Percentiles rank a stretch among this genome's conserved stretches.
phyloP scores from a whole-genome alignment of 2,329 filamentous ascomycete genomes.

The Hymenoscyphus fructigenus region DNA sequence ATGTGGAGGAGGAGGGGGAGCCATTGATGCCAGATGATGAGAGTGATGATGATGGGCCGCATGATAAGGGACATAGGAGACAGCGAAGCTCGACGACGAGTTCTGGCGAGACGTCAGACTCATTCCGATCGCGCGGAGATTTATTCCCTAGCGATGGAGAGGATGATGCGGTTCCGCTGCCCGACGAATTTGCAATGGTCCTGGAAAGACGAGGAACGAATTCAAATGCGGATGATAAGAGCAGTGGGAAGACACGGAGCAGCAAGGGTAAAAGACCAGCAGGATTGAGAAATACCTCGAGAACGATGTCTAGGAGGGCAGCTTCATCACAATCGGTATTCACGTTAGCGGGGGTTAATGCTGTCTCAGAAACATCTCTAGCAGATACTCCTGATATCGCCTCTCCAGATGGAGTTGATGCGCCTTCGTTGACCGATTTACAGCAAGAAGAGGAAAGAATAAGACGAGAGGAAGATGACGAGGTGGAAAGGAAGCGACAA shows the following conservation, averaged over 20 bases:
- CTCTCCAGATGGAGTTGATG: slow-evolving; percentile 40
- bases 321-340: slow-evolving; percentile 31
- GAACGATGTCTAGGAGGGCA: slow-evolving; percentile 52
- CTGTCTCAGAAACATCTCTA: slow-evolving; percentile 30
- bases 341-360: slow-evolving; percentile 20
- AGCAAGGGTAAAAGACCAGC: slow-evolving; percentile 57
- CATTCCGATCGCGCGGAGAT: slow-evolving; percentile 83
- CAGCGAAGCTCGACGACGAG: slow-evolving; percentile 76
- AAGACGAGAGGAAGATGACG: slow-evolving; percentile 49
- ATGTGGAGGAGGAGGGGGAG: slow-evolving; percentile 57
- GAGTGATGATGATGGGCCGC: slow-evolving; percentile 25
- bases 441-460: slow-evolving; percentile 51
- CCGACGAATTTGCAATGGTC: slow-evolving; percentile 87
- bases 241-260: slow-evolving; percentile 62
- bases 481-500: slow-evolving; percentile 52
- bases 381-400: slow-evolving; percentile 36
- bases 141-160: slow-evolving; percentile 83
- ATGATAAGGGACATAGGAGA: slow-evolving; percentile 41
- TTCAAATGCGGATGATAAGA: slow-evolving; percentile 62
- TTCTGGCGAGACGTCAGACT: slow-evolving; percentile 81
- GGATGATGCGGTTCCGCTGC: slow-evolving; percentile 88
- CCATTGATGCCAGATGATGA: slow-evolving; percentile 61
- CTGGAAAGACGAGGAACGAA: slow-evolving; percentile 68
- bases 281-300: slow-evolving; percentile 52
- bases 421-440: slow-evolving; percentile 52